A percentile compares a stretch with the other conserved stretches of the same genome.
phyloP scores from a whole-genome alignment of 2,329 filamentous ascomycete species.

The Laburnicola sp. region DNA sequence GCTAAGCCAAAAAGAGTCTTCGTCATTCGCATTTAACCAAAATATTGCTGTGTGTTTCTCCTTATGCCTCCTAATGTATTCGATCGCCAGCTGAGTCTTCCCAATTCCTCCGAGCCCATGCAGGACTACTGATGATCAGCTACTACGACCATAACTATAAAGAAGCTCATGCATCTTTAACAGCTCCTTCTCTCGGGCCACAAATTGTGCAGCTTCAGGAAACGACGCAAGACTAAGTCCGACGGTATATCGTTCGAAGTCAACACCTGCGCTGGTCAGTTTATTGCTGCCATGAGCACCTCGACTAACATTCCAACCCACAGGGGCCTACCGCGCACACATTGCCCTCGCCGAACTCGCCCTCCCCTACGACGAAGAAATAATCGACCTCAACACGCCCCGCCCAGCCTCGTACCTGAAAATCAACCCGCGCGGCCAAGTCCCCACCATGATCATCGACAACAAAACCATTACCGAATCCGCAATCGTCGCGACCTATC shows the following conservation, averaged over 20 bases:
- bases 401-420: no score
- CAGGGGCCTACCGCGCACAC: no score
- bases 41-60: conserved; percentile 47
- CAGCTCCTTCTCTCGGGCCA: conserved; percentile 8
- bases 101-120: conserved; percentile 52
- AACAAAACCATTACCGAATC: no score
- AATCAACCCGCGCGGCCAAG: no score
- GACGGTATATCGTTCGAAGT: conserved; percentile 16
- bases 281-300: no score
- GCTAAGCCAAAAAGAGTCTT: conserved; percentile 44
- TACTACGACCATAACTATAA: conserved; percentile 3
- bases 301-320: not conserved
- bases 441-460: no score
- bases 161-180: conserved; percentile 9
- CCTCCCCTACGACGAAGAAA: no score
- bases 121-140: conserved; percentile 25
- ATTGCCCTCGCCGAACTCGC: no score
- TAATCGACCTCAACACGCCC: no score
- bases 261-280: conserved; percentile 17
- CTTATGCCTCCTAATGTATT: conserved; percentile 43
- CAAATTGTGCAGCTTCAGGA: conserved; percentile 15
- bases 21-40: conserved; percentile 50
- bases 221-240: conserved; percentile 13
- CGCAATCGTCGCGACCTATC: no score
- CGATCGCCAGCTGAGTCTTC: conserved; percentile 51